These are phyloP conservation scores for Apiospora arundinis DNA, from an alignment of 2,329 filamentous ascomycete species.

Conservation along the genomic window DNA sequence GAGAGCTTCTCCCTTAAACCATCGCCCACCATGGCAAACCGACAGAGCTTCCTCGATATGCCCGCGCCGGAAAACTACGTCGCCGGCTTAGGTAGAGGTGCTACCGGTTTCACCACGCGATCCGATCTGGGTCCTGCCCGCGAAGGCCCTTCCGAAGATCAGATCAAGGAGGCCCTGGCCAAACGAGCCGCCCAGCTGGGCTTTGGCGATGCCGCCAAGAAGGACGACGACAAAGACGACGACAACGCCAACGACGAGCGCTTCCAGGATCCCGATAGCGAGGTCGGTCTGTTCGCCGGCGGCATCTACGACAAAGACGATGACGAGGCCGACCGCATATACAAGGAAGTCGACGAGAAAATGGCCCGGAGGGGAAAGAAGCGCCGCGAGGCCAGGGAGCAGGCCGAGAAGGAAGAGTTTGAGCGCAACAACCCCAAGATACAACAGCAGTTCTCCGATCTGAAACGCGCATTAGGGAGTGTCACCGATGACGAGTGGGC, in stretches of 20 bases:
- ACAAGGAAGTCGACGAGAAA: constrained; percentile 93
- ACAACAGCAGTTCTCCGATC: constrained; percentile 93
- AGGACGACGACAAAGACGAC: constrained; percentile 70
- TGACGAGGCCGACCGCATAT: constrained; percentile 96
- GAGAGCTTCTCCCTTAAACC: constrained; percentile 14
- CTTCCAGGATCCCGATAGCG: constrained; percentile 96
- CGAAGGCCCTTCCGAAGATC: constrained; percentile 94
- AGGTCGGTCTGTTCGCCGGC: constrained; percentile 92
- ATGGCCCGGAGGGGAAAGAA: constrained; percentile 90
- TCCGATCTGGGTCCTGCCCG: constrained; percentile 95
- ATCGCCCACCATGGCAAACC: constrained; percentile 56
- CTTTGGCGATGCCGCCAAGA: constrained; percentile 65
- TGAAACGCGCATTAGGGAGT: constrained; percentile 87
- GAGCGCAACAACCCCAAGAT: constrained; percentile 98
- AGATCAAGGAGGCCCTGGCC: constrained; percentile 96
- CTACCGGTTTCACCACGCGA: constrained; percentile 96
- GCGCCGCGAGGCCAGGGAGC: constrained; percentile 92
- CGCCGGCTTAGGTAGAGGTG: constrained; percentile 94
- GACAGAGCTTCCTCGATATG: constrained; percentile 88
- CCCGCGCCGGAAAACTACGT: constrained; percentile 88
- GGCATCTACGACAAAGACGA: constrained; percentile 97
- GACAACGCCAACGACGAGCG: constrained; percentile 79
- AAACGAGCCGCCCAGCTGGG: constrained; percentile 90
- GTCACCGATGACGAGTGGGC: constrained; percentile 98
- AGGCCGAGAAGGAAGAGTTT: constrained; percentile 91